phyloP scores from a whole-genome alignment of 2,329 filamentous ascomycete genomes.

The Berkeleyomyces rouxiae region DNA sequence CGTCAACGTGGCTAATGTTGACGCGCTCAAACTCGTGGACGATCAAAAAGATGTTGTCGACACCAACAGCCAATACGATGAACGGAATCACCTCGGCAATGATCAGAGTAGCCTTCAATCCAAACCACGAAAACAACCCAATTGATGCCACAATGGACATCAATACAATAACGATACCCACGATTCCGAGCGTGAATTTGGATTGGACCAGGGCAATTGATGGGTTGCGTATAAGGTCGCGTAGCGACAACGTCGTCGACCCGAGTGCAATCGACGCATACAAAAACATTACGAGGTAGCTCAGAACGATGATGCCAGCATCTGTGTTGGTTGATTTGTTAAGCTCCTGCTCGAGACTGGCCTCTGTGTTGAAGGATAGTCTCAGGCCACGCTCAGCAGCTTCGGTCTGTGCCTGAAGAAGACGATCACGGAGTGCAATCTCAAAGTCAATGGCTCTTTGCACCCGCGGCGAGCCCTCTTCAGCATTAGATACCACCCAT shows the following conservation, averaged over 20 bases:
- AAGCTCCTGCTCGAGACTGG: constrained; percentile 84
- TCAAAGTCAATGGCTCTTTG: constrained; percentile 80
- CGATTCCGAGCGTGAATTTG: constrained; percentile 89
- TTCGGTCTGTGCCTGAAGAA: constrained; percentile 67
- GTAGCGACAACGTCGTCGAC: constrained; percentile 64
- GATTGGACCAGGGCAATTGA: constrained; percentile 79
- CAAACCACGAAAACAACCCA: constrained; percentile 79
- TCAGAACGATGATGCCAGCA: constrained; percentile 88
- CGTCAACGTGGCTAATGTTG: constrained; percentile 80
- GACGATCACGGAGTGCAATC: constrained; percentile 52
- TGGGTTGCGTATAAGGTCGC: constrained; percentile 65
- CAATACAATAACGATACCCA: constrained; percentile 85
- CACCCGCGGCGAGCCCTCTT: constrained; percentile 55
- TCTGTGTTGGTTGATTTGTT: constrained; percentile 98
- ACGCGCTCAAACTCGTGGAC: constrained; percentile 96
- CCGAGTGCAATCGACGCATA: constrained; percentile 89
- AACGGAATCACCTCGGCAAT: constrained; percentile 98
- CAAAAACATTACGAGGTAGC: constrained; percentile 97
- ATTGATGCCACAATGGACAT: constrained; percentile 97
- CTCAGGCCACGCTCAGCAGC: constrained; percentile 62
- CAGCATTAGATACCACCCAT: constrained; percentile 83
- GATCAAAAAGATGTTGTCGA: constrained; percentile 97
- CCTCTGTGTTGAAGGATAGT: constrained; percentile 87
- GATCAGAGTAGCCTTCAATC: constrained; percentile 88
- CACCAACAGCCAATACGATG: constrained; percentile 85